Percentiles rank a stretch among this genome's conserved stretches.
These are phyloP conservation scores for Styphnolobium japonicum DNA, from an alignment of 306 rosid species.

Conservation along the genomic window DNA sequence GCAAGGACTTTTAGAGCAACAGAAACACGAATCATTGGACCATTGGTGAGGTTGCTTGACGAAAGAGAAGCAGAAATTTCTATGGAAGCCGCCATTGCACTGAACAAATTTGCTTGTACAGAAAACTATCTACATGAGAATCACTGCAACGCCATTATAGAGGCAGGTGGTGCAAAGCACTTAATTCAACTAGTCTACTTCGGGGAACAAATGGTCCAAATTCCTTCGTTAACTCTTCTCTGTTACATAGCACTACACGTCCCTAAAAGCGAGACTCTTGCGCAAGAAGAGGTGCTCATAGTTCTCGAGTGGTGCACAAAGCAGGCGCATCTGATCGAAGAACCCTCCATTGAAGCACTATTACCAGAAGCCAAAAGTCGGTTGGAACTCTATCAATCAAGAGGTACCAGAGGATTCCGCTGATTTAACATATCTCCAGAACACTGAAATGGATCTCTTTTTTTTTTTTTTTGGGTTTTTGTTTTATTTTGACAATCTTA, in stretches of 20 bases:
- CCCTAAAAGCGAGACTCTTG: constrained; percentile 71
- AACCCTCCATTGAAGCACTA: constrained; percentile 26
- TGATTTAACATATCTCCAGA: constrained; percentile 26
- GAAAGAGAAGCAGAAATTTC: constrained; percentile 51
- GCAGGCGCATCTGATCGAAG: constrained; percentile 48
- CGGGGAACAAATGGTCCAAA: constrained; percentile 61
- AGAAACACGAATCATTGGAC: constrained; percentile 54
- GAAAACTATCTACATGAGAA: constrained; percentile 67
- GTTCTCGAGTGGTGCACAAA: constrained; percentile 78
- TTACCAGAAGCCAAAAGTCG: constrained; percentile 79
- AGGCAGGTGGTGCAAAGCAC: constrained; percentile 67
- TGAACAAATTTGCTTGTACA: constrained; percentile 59
- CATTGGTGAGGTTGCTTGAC: constrained; percentile 64
- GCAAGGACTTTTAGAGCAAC: constrained; percentile 79
- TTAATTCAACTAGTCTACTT: constrained; percentile 66
- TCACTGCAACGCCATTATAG: constrained; percentile 77
- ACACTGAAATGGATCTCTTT: background rate
- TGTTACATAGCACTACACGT: constrained; percentile 64
- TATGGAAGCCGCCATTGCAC: constrained; percentile 51
- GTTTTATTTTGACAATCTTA: background rate
- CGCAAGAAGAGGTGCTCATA: constrained; percentile 70
- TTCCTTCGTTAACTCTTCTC: constrained; percentile 54
- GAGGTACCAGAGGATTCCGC: constrained; percentile 70
- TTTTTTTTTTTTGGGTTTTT: background rate
- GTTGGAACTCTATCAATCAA: constrained; percentile 78